phyloP scores from a whole-genome alignment of 495 filamentous ascomycete genomes.

The Jackrogersella minutella region DNA sequence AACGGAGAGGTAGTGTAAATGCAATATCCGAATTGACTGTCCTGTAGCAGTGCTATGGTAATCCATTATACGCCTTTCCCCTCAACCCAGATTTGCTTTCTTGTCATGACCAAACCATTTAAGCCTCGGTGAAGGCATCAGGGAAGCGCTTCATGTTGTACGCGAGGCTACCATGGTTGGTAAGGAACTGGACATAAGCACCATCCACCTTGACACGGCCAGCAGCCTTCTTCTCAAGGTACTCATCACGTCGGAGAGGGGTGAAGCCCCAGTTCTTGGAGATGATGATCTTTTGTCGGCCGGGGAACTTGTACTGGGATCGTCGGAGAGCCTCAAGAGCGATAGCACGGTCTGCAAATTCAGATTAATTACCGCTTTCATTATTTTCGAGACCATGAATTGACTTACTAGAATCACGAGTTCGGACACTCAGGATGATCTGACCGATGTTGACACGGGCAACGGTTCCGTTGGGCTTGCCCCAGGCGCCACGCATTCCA shows the following conservation, averaged over 20 bases:
- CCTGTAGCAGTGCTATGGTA: slow-evolving; percentile 49
- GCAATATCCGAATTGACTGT: slow-evolving; percentile 50
- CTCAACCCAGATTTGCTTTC: slow-evolving; percentile 50
- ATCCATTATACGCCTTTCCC: slow-evolving; percentile 48
- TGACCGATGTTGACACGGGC: slow-evolving; percentile 99
- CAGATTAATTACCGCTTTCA: slow-evolving; percentile 40
- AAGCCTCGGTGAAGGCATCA: slow-evolving; percentile 75
- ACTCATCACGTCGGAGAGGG: slow-evolving; percentile 94
- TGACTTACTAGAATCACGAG: slow-evolving; percentile 83
- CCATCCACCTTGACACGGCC: slow-evolving; percentile 93
- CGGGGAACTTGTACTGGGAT: slow-evolving; percentile 99
- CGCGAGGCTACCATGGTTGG: slow-evolving; percentile 84
- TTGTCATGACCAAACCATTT: slow-evolving; percentile 39
- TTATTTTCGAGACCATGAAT: neutral
- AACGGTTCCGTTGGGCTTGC: slow-evolving; percentile 97
- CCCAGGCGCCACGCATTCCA: slow-evolving; percentile 99
- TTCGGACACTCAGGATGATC: slow-evolving; percentile 95
- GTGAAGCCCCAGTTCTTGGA: slow-evolving; percentile 99
- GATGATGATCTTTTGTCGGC: slow-evolving; percentile 99
- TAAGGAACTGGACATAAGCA: slow-evolving; percentile 98
- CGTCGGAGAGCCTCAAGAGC: slow-evolving; percentile 98
- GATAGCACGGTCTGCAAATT: slow-evolving; percentile 72
- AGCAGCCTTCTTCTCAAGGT: slow-evolving; percentile 87
- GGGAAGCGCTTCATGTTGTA: slow-evolving; percentile 94
- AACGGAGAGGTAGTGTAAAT: slow-evolving; percentile 38